Evolutionary conservation across 2,329 filamentous ascomycete genomes (phyloP), one percentile per base, ranked within the genome.

Genomic region (Pseudonectria foliicola): DNA sequence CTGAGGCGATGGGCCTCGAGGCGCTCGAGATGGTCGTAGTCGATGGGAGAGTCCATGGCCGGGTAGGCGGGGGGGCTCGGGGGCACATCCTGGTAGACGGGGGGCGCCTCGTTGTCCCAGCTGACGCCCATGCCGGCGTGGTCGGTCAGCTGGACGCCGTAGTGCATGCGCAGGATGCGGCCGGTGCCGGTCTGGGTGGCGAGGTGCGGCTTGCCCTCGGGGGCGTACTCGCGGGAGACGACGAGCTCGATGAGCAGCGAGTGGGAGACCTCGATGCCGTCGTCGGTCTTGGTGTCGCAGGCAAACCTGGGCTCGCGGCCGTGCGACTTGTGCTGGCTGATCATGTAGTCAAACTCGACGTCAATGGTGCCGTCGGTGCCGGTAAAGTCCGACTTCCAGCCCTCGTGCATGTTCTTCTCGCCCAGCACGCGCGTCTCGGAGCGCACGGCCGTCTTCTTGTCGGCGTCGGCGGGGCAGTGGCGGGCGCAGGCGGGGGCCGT

Each of bases 31-130:
- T 57, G 46, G 16, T 67, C 64, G 14, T 67, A 66, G 38, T 61
- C 56, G 27, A 61, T 43, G 3, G 58, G 59, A 12, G 60, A 56
- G 39, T 61, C 56, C 6, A 47, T 42, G 11, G 44, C 37, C 18
- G 56, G 66, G 61, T 89, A 89, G 6, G 69, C 72, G 0, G 90
- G 90, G 31, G 90, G 90, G 51, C 82, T 87, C 3, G 79, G 81
- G 1, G 90, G 89, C 27, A 96, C 88, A 55, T 96, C 87, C 61
- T 92, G 83, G 63, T 98, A 98, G 48, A 93, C 77, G 1, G 90
- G 90, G 10, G 90, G 90, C 54, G 85, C 80, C 67, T 98, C 90
- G 62, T 95, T 90, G 50, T 96, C 90, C 90, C 92, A 98, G 49
- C 84, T 86, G 51, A 98, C 89, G 33, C 90, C 89, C 56, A 95